These are phyloP conservation scores for Ophiosphaerella herpotricha DNA, from an alignment of 2,329 filamentous ascomycete genomes.

Conservation along the genomic window DNA sequence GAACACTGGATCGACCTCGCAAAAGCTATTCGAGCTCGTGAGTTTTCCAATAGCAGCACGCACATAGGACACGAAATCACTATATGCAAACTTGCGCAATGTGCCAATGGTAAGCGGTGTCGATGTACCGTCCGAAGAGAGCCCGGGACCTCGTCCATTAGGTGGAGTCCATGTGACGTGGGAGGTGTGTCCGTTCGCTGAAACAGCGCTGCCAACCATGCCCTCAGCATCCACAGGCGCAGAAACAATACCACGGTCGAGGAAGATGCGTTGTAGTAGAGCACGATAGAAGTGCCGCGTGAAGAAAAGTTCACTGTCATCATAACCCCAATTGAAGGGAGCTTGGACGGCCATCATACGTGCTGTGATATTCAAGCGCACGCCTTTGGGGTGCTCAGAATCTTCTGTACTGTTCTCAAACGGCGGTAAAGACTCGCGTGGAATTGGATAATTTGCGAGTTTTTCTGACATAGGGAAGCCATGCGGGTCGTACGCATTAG, in stretches of 20 bases:
- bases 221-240: constrained; percentile 51
- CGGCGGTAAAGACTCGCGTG: constrained; percentile 14
- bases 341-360: constrained; percentile 99
- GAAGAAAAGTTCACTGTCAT: constrained; percentile 87
- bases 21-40: constrained; percentile 37
- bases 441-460: constrained; percentile 58
- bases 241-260: constrained; percentile 78
- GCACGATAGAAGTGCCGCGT: constrained; percentile 91
- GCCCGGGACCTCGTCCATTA: constrained; percentile 55
- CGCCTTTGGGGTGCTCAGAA: constrained; percentile 52
- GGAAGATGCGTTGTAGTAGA: constrained; percentile 86
- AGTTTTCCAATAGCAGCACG: constrained; percentile 81
- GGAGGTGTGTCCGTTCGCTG: constrained; percentile 39
- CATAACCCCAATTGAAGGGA: constrained; percentile 83
- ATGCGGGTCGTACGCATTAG: constrained; percentile 77
- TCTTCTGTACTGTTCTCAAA: constrained; percentile 10
- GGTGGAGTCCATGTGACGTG: constrained; percentile 43
- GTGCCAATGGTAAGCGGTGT: constrained; percentile 86
- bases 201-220: constrained; percentile 46
- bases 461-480: constrained; percentile 90
- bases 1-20: constrained; percentile 47
- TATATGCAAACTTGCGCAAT: constrained; percentile 78
- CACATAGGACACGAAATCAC: constrained; percentile 75
- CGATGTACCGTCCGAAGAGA: constrained; percentile 59
- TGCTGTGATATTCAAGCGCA: constrained; percentile 92